Percentiles rank a stretch among this genome's conserved stretches.
Conservation (phyloP, 2,329 filamentous ascomycete genomes). For the Aspergillus nomiae region DNA sequence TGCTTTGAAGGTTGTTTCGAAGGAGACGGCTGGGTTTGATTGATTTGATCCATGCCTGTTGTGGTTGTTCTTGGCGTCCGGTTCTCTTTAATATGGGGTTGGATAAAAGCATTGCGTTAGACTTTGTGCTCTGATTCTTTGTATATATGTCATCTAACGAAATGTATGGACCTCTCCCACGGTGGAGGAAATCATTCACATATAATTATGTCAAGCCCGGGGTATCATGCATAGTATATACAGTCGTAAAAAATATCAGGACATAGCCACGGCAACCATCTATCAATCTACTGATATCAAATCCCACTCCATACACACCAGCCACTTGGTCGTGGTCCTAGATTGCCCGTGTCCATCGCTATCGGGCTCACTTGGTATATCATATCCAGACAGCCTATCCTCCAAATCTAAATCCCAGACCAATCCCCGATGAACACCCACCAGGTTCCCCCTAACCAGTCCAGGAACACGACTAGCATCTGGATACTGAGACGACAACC, state of each 20-base stretch:
- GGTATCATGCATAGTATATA: constrained; percentile 11
- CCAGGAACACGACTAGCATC: constrained; percentile 1
- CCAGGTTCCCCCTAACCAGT: constrained; percentile 21
- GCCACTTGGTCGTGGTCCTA: constrained; percentile 28
- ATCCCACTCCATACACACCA: constrained; percentile 45
- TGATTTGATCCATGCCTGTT: neutral
- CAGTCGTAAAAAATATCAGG: neutral
- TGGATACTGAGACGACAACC: constrained; percentile 1
- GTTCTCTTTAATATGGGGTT: neutral
- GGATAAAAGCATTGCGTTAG: constrained; percentile 20
- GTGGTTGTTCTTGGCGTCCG: neutral
- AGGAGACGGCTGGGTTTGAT: constrained; percentile 12
- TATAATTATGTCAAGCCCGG: neutral
- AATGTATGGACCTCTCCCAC: neutral
- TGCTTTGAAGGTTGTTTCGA: constrained; percentile 41
- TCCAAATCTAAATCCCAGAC: constrained; percentile 40
- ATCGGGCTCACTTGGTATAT: neutral
- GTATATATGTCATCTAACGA: constrained; percentile 28
- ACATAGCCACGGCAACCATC: neutral
- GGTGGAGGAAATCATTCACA: neutral
- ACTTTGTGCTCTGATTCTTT: neutral
- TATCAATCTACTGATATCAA: constrained; percentile 21
- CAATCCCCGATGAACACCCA: constrained; percentile 36
- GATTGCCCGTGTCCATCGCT: neutral
- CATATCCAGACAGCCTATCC: neutral